phyloP scores from a whole-genome alignment of 768 basidiomycete genomes.

The Kwoniella pini region DNA sequence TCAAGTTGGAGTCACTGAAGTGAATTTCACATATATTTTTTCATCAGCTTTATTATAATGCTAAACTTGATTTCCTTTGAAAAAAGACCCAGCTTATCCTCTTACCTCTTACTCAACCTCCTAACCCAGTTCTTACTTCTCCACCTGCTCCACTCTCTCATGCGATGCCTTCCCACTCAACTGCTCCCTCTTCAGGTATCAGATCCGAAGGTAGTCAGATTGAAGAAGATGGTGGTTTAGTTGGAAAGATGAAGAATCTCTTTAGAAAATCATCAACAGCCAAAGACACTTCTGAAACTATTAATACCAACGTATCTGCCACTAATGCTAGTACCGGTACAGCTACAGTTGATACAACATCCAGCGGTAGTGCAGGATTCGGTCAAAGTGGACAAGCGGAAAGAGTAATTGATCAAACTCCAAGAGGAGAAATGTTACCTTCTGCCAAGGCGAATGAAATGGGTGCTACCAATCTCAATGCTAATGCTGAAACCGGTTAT shows the following conservation, averaged over 20 bases:
- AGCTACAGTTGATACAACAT: not conserved
- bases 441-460: conserved; percentile 24
- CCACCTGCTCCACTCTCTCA: conserved; percentile 39
- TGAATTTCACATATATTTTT: conserved; percentile 13
- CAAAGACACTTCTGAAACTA: conserved; percentile 11
- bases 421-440: conserved; percentile 34
- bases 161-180: conserved; percentile 45
- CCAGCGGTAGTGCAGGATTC: not conserved
- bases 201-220: conserved; percentile 14
- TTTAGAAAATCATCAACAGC: conserved; percentile 28
- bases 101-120: conserved; percentile 39
- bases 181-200: conserved; percentile 7
- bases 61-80: not conserved
- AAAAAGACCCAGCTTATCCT: conserved; percentile 40
- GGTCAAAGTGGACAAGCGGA: conserved; percentile 13
- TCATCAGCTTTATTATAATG: conserved; percentile 5
- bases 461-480: conserved; percentile 34
- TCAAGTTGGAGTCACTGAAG: conserved; percentile 44
- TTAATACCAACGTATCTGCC: conserved; percentile 1
- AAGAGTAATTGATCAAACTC: conserved; percentile 37
- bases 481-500: conserved; percentile 39
- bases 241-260: conserved; percentile 42
- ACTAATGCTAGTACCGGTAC: conserved; percentile 2
- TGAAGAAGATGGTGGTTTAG: conserved; percentile 26
- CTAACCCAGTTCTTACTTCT: conserved; percentile 43